Percentiles rank a stretch among this genome's conserved stretches.
Evolutionary conservation across 768 basidiomycete genomes (phyloP).

Genomic region (Rhodotorula diobovata): DNA sequence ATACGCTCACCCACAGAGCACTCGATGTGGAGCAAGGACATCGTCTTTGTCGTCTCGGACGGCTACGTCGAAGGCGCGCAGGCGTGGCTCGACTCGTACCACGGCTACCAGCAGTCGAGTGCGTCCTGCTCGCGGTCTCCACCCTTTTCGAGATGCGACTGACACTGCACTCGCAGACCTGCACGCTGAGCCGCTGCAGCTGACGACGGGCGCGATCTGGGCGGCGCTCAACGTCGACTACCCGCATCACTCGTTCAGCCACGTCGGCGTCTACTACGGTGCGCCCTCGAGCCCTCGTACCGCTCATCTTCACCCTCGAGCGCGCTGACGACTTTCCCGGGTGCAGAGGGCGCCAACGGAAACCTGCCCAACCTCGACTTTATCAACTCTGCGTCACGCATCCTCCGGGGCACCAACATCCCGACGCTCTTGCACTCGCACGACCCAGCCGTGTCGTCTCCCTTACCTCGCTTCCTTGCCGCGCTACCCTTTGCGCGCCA

Average conservation of each 20-base stretch:
- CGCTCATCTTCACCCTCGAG: background rate
- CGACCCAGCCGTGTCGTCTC: conserved; percentile 15
- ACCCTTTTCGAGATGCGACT: background rate
- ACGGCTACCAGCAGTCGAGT: conserved; percentile 67
- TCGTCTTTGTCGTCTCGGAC: conserved; percentile 83
- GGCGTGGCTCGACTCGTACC: conserved; percentile 82
- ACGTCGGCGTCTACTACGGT: conserved; percentile 94
- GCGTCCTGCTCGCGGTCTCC: conserved; percentile 41
- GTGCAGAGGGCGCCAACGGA: conserved; percentile 85
- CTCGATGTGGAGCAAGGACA: conserved; percentile 91
- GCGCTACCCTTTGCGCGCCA: background rate
- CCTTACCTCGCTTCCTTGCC: background rate
- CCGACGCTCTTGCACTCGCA: conserved; percentile 79
- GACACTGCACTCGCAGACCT: conserved; percentile 54
- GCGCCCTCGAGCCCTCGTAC: background rate
- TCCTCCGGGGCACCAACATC: conserved; percentile 60
- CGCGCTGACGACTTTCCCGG: no score
- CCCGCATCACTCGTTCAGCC: conserved; percentile 92
- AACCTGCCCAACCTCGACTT: conserved; percentile 94
- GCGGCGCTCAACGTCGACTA: conserved; percentile 91
- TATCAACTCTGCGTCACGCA: conserved; percentile 68
- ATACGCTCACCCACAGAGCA: conserved; percentile 55
- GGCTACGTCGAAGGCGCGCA: conserved; percentile 86
- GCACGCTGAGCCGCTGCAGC: conserved; percentile 58
- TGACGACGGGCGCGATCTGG: conserved; percentile 87